These are phyloP conservation scores for Aspergillus ustus DNA, from an alignment of 2,329 filamentous ascomycete genomes.

Conservation along the genomic window DNA sequence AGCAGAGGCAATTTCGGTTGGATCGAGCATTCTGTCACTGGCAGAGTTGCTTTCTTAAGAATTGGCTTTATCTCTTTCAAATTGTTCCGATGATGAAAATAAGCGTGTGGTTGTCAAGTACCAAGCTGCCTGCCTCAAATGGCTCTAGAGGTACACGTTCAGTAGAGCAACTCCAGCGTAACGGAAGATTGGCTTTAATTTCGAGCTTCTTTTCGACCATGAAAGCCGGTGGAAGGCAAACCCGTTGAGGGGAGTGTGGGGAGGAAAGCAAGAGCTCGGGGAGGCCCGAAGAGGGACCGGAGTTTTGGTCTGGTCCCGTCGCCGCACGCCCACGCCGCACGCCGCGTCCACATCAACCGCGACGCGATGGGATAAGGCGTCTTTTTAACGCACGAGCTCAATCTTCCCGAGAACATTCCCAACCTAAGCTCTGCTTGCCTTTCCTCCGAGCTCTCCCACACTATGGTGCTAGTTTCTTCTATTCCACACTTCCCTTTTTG, in stretches of 20 bases:
- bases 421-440: not conserved
- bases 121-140: not conserved
- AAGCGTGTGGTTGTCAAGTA: not conserved
- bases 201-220: not conserved
- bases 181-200: not conserved
- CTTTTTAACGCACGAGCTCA: conserved; percentile 13
- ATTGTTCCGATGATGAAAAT: not conserved
- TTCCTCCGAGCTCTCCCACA: not conserved
- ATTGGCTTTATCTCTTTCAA: not conserved
- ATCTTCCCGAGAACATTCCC: conserved; percentile 4
- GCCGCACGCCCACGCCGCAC: not conserved
- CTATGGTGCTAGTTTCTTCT: conserved; percentile 14
- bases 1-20: conserved; percentile 15
- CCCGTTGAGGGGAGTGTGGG: not conserved
- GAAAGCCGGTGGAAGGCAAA: not conserved
- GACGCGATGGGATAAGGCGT: conserved; percentile 13
- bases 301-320: not conserved
- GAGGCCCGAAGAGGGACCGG: not conserved
- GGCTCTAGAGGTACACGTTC: not conserved
- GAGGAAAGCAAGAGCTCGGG: not conserved
- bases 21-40: conserved; percentile 38
- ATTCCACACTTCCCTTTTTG: conserved; percentile 18
- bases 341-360: conserved; percentile 11
- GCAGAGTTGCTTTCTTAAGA: not conserved
- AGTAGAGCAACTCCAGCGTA: not conserved